These are phyloP conservation scores for Dryas octopetala DNA, from an alignment of 306 rosid species.

Conservation along the genomic window DNA sequence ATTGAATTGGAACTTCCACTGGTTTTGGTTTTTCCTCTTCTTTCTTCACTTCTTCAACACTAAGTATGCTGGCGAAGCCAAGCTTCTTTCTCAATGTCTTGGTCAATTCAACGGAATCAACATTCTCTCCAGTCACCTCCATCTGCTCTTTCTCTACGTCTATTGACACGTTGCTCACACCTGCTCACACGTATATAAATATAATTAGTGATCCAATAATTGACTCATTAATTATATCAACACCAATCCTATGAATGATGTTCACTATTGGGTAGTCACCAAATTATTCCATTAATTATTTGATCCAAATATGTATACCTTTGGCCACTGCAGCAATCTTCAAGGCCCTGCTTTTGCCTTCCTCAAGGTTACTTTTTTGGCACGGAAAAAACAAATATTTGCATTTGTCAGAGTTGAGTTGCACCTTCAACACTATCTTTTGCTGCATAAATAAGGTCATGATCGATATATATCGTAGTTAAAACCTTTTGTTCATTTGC, in stretches of 20 bases:
- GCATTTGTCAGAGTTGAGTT: constrained; percentile 10
- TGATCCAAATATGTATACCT: background rate
- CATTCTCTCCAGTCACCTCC: constrained; percentile 23
- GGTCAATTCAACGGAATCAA: constrained; percentile 22
- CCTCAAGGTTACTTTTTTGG: no score
- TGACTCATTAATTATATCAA: no score
- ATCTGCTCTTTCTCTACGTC: constrained; percentile 21
- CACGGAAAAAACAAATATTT: no score
- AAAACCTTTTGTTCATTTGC: no score
- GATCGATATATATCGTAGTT: no score
- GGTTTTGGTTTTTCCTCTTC: background rate
- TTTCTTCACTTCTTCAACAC: constrained; percentile 8
- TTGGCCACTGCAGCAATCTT: constrained; percentile 20
- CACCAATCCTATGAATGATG: no score
- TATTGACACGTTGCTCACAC: constrained; percentile 32
- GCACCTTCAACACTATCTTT: constrained; percentile 23
- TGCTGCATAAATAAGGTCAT: no score
- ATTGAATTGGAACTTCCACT: no score
- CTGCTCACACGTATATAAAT: background rate
- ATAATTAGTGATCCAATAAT: no score
- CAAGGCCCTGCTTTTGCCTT: constrained; percentile 30
- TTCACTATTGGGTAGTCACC: no score
- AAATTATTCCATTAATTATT: no score
- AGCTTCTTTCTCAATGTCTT: constrained; percentile 4
- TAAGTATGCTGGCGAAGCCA: background rate